Evolutionary conservation across 2,329 filamentous ascomycete genomes (phyloP).

Genomic region (Aureobasidium sp.): DNA sequence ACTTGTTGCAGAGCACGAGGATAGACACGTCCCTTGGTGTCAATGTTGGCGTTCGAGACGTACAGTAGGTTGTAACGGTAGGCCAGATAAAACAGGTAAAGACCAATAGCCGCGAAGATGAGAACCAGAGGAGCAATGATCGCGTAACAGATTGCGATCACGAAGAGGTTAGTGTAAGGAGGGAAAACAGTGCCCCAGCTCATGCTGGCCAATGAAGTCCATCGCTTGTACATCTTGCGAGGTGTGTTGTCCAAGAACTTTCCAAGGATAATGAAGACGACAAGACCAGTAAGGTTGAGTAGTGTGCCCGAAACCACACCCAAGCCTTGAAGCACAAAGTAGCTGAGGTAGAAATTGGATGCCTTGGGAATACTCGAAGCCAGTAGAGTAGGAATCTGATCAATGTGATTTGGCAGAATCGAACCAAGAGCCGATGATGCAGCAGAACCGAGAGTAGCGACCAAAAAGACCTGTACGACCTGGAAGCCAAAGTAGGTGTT

Average conservation of each 20-base stretch:
- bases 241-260: constrained; percentile 71
- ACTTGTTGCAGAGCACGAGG: constrained; percentile 82
- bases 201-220: constrained; percentile 64
- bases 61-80: constrained; percentile 90
- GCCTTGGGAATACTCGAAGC: constrained; percentile 58
- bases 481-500: constrained; percentile 89
- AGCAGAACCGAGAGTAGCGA: constrained; percentile 75
- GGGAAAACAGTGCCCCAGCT: constrained; percentile 82
- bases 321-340: constrained; percentile 88
- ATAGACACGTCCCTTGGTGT: constrained; percentile 84
- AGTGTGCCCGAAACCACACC: constrained; percentile 68
- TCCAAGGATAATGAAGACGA: constrained; percentile 68
- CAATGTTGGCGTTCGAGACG: constrained; percentile 72
- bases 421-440: constrained; percentile 62
- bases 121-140: constrained; percentile 81
- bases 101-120: constrained; percentile 70
- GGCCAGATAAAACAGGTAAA: constrained; percentile 76
- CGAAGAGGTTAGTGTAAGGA: constrained; percentile 71
- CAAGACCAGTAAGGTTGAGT: constrained; percentile 65
- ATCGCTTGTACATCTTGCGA: constrained; percentile 70
- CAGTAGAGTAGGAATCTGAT: constrained; percentile 24
- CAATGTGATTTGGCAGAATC: constrained; percentile 57
- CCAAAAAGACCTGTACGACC: constrained; percentile 84
- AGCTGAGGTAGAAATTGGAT: constrained; percentile 92
- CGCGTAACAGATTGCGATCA: constrained; percentile 79